A percentile compares a stretch with the other conserved stretches of the same genome.
phyloP scores from a whole-genome alignment of 2,329 filamentous ascomycete genomes.

The Penicillium verrucosum region DNA sequence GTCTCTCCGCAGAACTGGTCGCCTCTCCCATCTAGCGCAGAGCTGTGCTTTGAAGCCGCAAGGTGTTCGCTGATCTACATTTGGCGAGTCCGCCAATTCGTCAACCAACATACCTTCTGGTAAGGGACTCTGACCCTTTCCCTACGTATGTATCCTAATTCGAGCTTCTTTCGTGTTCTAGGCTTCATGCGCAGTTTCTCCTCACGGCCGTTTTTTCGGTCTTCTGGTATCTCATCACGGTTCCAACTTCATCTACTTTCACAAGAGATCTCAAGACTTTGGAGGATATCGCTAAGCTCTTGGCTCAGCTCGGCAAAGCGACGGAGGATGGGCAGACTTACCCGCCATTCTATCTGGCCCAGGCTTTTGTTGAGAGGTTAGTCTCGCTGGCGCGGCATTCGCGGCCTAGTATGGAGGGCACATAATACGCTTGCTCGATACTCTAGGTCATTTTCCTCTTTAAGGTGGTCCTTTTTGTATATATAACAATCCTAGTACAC shows the following conservation, averaged over 20 bases:
- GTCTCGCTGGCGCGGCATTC: slow-evolving; percentile 13
- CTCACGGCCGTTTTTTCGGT: slow-evolving; percentile 21
- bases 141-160: background rate
- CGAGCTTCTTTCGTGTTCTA: background rate
- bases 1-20: slow-evolving; percentile 5
- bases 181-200: slow-evolving; percentile 26
- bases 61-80: slow-evolving; percentile 24
- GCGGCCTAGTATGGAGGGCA: background rate
- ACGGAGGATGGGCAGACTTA: slow-evolving; percentile 13
- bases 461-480: background rate
- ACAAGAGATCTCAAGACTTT: slow-evolving; percentile 18
- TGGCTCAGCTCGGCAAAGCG: slow-evolving; percentile 10
- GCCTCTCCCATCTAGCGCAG: slow-evolving; percentile 21
- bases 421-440: background rate
- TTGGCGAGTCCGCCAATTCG: slow-evolving; percentile 15
- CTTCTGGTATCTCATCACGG: slow-evolving; percentile 21
- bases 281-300: slow-evolving; percentile 14
- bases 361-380: slow-evolving; percentile 17
- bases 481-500: background rate
- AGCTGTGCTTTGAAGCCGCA: slow-evolving; percentile 23
- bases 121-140: background rate
- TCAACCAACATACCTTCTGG: slow-evolving; percentile 26
- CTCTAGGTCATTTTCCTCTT: background rate
- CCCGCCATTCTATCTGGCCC: slow-evolving; percentile 22
- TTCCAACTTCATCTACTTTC: slow-evolving; percentile 12